These are phyloP conservation scores for Moesziomyces sp. DNA, from an alignment of 1,284 basidiomycete genomes.

Conservation along the genomic window DNA sequence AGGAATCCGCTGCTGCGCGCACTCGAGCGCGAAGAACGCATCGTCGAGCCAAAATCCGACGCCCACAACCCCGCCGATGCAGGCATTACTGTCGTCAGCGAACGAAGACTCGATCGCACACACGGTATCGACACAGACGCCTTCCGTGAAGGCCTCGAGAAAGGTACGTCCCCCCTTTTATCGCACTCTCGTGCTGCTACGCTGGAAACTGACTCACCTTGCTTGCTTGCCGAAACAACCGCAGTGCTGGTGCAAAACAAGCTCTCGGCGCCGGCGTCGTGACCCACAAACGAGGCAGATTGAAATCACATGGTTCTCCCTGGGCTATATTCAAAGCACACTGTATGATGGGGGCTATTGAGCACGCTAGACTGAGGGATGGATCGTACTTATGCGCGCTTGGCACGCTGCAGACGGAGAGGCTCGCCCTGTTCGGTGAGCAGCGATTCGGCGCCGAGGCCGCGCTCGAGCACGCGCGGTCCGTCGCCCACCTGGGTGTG, in stretches of 20 bases:
- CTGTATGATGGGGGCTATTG: too few species aligned
- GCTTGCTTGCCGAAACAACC: not conserved
- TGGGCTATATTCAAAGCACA: too few species aligned
- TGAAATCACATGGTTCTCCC: too few species aligned
- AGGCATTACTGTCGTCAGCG: constrained; percentile 5
- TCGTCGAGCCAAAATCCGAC: constrained; percentile 26
- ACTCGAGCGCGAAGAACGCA: constrained; percentile 49
- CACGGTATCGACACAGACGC: constrained; percentile 58
- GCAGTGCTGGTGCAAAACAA: constrained; percentile 47
- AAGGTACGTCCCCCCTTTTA: constrained; percentile 25
- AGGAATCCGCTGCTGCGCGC: constrained; percentile 82
- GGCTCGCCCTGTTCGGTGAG: constrained; percentile 58
- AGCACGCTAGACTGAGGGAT: too few species aligned
- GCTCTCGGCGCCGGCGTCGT: constrained; percentile 35
- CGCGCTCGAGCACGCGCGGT: constrained; percentile 60
- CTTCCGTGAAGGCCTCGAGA: constrained; percentile 51
- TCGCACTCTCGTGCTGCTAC: not conserved
- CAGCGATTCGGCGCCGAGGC: constrained; percentile 46
- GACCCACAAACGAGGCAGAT: not conserved
- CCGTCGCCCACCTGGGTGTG: constrained; percentile 67
- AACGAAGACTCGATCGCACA: constrained; percentile 23
- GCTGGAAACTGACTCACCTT: not conserved
- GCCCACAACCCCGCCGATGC: constrained; percentile 10
- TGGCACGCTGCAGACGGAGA: constrained; percentile 57
- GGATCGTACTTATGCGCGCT: constrained; percentile 33